Evolutionary conservation across 208 protist genomes (phyloP), one percentile per base, ranked within the genome.

Genomic region (Wallacemonas sp.): DNA sequence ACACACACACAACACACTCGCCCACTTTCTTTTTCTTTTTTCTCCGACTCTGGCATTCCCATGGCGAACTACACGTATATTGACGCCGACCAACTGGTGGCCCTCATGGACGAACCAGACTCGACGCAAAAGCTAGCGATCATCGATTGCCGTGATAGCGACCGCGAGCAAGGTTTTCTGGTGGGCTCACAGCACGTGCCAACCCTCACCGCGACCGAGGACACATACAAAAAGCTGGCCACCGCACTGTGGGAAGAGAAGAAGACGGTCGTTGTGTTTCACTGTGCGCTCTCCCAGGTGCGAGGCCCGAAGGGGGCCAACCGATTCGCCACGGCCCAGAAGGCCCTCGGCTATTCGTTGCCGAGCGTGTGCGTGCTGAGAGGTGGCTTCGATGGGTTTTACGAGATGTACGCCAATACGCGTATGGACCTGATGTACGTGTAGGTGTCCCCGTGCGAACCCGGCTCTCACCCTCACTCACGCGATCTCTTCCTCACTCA

Each of bases 241-340:
- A 67, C 63, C 29, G 24, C 68, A 22, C 71, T 87, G 22, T 65
- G 63, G 15, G 37, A 67, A 22, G 69, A 72, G 30, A 69, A 73
- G 27, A 72, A 66, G 22, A 71, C 63, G 22, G 30, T 63, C 15
- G 83, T 48, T 1, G 81, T 92, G 36, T 94, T 92, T 69, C 83
- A 91, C 74, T 94, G 88, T 46, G 76, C 81, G 12, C 74, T 90
- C 34, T 92, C 85, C 33, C 83, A 90, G 50, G 70, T 94, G 19
- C 81, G 88, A 4, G 85, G 85, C 17, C 88, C 88, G 15, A 71
- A 69, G 19, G 82, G 76, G 0, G 84, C 83, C 1, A 73, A 66
- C 19, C 68, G 83, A 2, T 92, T 94, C 63, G 79, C 68, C 0
- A 27, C 58, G n/a, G 75, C 64, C 5, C 71, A 89, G 52, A 62